Conservation (phyloP, 768 basidiomycete genomes). For the Panaeolus papilionaceus region DNA sequence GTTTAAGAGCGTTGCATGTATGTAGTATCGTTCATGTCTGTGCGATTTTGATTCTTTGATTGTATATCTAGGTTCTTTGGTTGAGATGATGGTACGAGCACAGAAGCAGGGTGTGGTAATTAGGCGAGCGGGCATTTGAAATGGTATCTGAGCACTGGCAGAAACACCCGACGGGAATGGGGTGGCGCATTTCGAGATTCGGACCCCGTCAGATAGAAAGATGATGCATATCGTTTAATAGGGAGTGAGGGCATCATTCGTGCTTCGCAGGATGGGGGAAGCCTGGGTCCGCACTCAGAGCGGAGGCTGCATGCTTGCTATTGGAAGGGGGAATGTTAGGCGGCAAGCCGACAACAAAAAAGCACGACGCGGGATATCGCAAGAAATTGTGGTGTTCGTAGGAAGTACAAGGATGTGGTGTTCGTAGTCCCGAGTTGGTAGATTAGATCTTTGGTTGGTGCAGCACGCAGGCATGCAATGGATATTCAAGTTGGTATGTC, state of each 20-base stretch:
- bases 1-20: too few species aligned
- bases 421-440: slow-evolving; percentile 13
- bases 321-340: neutral
- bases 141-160: neutral
- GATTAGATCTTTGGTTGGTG: slow-evolving; percentile 9
- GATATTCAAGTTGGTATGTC: slow-evolving; percentile 4
- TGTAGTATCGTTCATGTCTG: neutral
- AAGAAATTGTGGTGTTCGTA: slow-evolving; percentile 11
- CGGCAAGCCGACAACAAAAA: neutral
- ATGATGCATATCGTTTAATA: neutral
- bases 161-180: neutral
- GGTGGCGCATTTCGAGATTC: neutral
- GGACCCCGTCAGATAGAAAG: neutral
- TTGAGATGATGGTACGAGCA: neutral
- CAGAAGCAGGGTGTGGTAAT: neutral
- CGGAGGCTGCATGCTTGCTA: neutral
- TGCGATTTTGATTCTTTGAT: neutral
- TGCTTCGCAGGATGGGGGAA: neutral
- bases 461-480: slow-evolving; percentile 7
- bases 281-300: neutral
- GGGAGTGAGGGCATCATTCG: neutral
- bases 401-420: slow-evolving; percentile 4
- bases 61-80: neutral
- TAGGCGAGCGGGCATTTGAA: neutral
- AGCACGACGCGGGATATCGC: slow-evolving; percentile 3